These are phyloP conservation scores for Pyronema domesticum DNA, from an alignment of 495 filamentous ascomycete genomes.

Conservation along the genomic window DNA sequence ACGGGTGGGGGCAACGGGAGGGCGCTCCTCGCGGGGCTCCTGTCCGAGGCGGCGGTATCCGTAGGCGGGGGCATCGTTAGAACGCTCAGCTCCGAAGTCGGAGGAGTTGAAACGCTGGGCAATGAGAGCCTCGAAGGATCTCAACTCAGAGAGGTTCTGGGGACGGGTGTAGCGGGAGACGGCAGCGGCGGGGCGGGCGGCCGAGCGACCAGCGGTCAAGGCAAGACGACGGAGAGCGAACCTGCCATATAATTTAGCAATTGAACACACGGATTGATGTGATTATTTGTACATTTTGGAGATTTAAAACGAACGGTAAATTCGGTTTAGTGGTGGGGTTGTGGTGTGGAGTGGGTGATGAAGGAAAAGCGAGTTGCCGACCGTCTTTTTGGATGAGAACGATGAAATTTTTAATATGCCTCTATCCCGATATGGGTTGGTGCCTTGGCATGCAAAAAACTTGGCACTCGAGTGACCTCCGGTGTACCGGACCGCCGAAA, in stretches of 20 bases:
- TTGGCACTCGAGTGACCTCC: neutral
- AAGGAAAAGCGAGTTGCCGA: neutral
- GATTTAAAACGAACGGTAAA: neutral
- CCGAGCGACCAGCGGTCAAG: slow-evolving; percentile 12
- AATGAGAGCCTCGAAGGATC: slow-evolving; percentile 21
- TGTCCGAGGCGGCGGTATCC: neutral
- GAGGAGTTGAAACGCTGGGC: slow-evolving; percentile 19
- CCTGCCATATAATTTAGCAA: slow-evolving; percentile 4
- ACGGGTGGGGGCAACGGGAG: slow-evolving; percentile 17
- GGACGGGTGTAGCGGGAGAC: slow-evolving; percentile 14
- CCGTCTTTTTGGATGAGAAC: neutral
- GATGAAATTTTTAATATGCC: slow-evolving; percentile 2
- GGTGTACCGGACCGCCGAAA: neutral
- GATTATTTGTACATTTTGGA: neutral
- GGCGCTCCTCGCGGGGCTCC: slow-evolving; percentile 4
- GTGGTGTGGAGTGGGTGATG: neutral
- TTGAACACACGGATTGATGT: neutral
- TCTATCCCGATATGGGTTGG: neutral
- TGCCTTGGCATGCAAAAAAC: neutral
- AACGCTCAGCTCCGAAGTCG: slow-evolving; percentile 3
- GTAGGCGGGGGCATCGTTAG: neutral
- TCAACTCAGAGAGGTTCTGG: slow-evolving; percentile 18
- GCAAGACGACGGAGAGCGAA: slow-evolving; percentile 23
- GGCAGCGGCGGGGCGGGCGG: slow-evolving; percentile 14
- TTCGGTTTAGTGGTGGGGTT: neutral